Evolutionary conservation across 208 protist genomes (phyloP).

Genomic region (Strigomonas culicis): DNA sequence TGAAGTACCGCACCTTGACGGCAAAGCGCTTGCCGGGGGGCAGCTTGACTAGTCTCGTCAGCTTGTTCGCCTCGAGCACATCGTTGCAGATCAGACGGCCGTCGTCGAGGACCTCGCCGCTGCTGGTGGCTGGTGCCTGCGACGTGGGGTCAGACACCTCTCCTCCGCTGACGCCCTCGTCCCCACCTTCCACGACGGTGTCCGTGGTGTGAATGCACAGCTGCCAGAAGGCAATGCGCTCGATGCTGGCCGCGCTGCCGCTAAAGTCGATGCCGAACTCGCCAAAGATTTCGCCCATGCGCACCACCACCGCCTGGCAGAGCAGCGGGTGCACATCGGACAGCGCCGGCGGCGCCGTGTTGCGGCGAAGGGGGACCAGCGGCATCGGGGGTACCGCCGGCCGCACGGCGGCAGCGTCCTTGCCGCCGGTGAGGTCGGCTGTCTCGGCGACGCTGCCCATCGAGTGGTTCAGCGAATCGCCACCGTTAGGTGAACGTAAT

Average conservation of each 20-base stretch:
- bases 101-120: background rate
- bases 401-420: no score
- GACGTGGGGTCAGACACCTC: background rate
- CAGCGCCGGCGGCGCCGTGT: background rate
- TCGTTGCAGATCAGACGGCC: constrained; percentile 30
- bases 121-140: background rate
- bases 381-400: no score
- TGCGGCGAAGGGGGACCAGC: background rate
- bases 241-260: background rate
- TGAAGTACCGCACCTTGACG: constrained; percentile 52
- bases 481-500: background rate
- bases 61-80: constrained; percentile 40
- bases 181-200: background rate
- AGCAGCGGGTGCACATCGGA: constrained; percentile 28
- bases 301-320: constrained; percentile 80
- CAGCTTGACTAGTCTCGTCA: constrained; percentile 83
- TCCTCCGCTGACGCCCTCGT: background rate
- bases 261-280: constrained; percentile 59
- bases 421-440: no score
- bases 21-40: constrained; percentile 21
- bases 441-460: no score
- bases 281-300: constrained; percentile 84
- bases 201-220: constrained; percentile 33
- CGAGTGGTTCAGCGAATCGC: background rate
- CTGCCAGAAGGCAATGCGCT: constrained; percentile 30